Conservation (phyloP, 805 yeast genomes). For the Ogataea haglerorum region DNA sequence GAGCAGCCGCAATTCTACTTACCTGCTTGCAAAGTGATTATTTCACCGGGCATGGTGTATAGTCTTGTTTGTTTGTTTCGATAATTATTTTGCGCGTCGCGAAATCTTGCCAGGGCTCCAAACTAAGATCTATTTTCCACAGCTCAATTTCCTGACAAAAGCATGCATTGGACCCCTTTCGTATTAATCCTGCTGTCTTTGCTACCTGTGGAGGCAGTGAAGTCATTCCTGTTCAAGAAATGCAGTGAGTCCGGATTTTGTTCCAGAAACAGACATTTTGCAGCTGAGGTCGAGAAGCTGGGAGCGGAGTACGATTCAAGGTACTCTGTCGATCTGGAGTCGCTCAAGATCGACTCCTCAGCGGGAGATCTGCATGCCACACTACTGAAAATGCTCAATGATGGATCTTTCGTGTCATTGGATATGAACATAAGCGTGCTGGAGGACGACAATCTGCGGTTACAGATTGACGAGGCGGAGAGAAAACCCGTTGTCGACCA, state of each 20-base stretch:
- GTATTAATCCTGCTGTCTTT: slow-evolving; percentile 4
- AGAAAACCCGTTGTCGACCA: slow-evolving; percentile 22
- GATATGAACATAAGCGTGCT: slow-evolving; percentile 59
- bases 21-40: slow-evolving; percentile 65
- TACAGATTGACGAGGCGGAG: slow-evolving; percentile 63
- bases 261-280: slow-evolving; percentile 69
- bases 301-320: slow-evolving; percentile 32
- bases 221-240: slow-evolving; percentile 66
- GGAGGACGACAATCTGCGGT: slow-evolving; percentile 54
- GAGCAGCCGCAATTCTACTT: slow-evolving; percentile 13
- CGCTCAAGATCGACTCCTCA: slow-evolving; percentile 29
- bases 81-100: slow-evolving; percentile 10
- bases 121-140: not conserved
- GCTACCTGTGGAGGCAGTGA: slow-evolving; percentile 41
- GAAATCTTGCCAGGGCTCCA: slow-evolving; percentile 11
- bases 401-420: slow-evolving; percentile 40
- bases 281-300: slow-evolving; percentile 35
- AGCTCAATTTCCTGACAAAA: not conserved
- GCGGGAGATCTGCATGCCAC: slow-evolving; percentile 41
- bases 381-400: slow-evolving; percentile 44
- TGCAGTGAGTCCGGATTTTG: slow-evolving; percentile 87
- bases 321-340: slow-evolving; percentile 39
- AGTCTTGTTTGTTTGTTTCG: slow-evolving; percentile 3
- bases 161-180: slow-evolving; percentile 8
- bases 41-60: slow-evolving; percentile 50